phyloP scores from a whole-genome alignment of 2,329 filamentous ascomycete genomes.

The Alternaria angustiovoidea region DNA sequence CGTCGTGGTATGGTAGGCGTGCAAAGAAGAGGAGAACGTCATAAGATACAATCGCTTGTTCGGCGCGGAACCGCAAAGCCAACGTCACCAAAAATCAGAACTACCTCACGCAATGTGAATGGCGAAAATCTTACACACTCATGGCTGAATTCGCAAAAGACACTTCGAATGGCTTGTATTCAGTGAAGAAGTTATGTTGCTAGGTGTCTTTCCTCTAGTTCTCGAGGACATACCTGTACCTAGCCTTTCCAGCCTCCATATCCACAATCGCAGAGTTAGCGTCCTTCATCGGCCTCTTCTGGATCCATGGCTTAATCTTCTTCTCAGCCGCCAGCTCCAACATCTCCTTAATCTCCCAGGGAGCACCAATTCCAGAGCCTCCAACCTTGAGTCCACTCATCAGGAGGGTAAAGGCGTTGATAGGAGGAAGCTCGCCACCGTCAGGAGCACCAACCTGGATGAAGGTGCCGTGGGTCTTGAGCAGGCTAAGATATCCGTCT shows the following conservation, averaged over 20 bases:
- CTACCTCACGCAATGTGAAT: not conserved
- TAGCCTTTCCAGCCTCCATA: constrained; percentile 63
- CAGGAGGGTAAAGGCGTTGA: constrained; percentile 64
- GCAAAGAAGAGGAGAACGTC: not conserved
- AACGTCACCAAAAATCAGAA: not conserved
- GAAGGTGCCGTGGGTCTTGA: constrained; percentile 67
- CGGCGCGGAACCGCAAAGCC: not conserved
- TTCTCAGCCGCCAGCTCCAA: constrained; percentile 66
- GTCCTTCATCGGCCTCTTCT: constrained; percentile 64
- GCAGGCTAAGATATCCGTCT: constrained; percentile 65
- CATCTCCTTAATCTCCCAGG: constrained; percentile 47
- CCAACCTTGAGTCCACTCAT: constrained; percentile 31
- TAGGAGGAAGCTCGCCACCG: constrained; percentile 52
- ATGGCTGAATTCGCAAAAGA: not conserved
- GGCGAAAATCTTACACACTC: not conserved
- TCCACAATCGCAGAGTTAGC: constrained; percentile 65
- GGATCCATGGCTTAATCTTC: constrained; percentile 68
- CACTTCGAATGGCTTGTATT: not conserved
- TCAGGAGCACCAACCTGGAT: constrained; percentile 66
- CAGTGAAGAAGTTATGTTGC: not conserved
- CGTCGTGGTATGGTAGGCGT: not conserved
- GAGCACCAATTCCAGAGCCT: constrained; percentile 35
- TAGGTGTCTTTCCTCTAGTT: constrained; percentile 22
- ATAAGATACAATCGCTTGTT: not conserved
- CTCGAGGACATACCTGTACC: constrained; percentile 51